phyloP scores from a whole-genome alignment of 2,329 filamentous ascomycete genomes.

The Alternaria dauci region DNA sequence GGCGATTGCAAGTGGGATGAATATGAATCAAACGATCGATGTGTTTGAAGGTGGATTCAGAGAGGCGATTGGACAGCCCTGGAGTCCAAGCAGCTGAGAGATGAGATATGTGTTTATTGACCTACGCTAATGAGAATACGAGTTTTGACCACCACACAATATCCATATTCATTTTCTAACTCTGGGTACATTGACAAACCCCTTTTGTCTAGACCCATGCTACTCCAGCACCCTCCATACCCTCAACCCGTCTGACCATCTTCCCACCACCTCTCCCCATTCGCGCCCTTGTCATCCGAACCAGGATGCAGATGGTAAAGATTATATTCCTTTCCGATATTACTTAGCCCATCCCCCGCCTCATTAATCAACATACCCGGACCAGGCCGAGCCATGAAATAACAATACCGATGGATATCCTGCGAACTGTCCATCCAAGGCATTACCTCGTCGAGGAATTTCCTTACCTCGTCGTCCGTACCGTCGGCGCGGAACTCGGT shows the following conservation, averaged over 20 bases:
- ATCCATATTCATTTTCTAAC: rapidly evolving
- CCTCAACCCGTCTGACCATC: not conserved
- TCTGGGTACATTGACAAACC: not conserved
- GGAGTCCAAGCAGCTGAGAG: slow-evolving; percentile 15
- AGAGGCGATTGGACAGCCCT: slow-evolving; percentile 34
- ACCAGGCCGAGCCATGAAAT: slow-evolving; percentile 30
- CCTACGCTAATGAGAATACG: not conserved
- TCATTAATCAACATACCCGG: slow-evolving; percentile 27
- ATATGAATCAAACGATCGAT: slow-evolving; percentile 39
- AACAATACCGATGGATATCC: slow-evolving; percentile 45
- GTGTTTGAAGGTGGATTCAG: slow-evolving; percentile 39
- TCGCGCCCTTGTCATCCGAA: not conserved
- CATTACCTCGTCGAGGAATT: slow-evolving; percentile 39
- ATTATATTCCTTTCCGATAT: slow-evolving; percentile 27
- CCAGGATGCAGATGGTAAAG: not conserved
- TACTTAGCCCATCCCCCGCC: slow-evolving; percentile 23
- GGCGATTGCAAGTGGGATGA: slow-evolving; percentile 40
- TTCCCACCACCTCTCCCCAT: not conserved
- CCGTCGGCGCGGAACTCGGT: slow-evolving; percentile 44
- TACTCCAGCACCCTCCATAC: not conserved
- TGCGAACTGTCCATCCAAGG: slow-evolving; percentile 42
- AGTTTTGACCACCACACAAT: not conserved
- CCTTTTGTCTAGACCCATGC: not conserved
- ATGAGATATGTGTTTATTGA: not conserved
- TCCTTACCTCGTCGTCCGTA: slow-evolving; percentile 23